These are phyloP conservation scores for Podaxis sp. DNA, from an alignment of 768 basidiomycete genomes.

Conservation along the genomic window DNA sequence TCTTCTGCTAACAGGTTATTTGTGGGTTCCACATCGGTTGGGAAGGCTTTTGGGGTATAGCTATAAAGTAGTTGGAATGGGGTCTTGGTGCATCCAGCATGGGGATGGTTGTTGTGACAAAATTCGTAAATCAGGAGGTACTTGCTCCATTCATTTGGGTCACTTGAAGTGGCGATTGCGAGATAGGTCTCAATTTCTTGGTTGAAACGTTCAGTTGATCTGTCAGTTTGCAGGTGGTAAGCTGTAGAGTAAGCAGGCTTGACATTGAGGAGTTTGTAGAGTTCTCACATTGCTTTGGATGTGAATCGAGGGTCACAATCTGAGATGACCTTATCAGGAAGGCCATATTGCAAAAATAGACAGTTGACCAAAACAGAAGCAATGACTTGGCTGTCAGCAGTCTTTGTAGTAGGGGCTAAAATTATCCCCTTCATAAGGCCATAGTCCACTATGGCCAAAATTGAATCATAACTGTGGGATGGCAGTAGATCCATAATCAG, in stretches of 20 bases:
- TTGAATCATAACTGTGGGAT: conserved; percentile 17
- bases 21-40: neutral
- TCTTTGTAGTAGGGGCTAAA: conserved; percentile 20
- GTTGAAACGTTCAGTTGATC: conserved; percentile 22
- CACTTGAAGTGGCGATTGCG: conserved; percentile 16
- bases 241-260: conserved; percentile 27
- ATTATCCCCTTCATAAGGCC: conserved; percentile 27
- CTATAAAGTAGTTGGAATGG: conserved; percentile 23
- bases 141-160: conserved; percentile 17
- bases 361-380: neutral
- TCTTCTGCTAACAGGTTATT: neutral
- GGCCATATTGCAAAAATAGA: conserved; percentile 9
- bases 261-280: conserved; percentile 19
- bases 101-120: conserved; percentile 17
- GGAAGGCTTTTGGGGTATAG: neutral
- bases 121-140: conserved; percentile 18
- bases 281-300: neutral
- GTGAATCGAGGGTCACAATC: conserved; percentile 17
- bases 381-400: conserved; percentile 7
- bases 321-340: too few relatives aligned
- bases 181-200: conserved; percentile 23
- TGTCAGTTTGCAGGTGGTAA: conserved; percentile 32
- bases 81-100: conserved; percentile 14
- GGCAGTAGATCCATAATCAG: conserved; percentile 21
- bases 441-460: conserved; percentile 26